These are phyloP conservation scores for Coniella lustricola DNA, from an alignment of 2,329 filamentous ascomycete genomes.

Conservation along the genomic window DNA sequence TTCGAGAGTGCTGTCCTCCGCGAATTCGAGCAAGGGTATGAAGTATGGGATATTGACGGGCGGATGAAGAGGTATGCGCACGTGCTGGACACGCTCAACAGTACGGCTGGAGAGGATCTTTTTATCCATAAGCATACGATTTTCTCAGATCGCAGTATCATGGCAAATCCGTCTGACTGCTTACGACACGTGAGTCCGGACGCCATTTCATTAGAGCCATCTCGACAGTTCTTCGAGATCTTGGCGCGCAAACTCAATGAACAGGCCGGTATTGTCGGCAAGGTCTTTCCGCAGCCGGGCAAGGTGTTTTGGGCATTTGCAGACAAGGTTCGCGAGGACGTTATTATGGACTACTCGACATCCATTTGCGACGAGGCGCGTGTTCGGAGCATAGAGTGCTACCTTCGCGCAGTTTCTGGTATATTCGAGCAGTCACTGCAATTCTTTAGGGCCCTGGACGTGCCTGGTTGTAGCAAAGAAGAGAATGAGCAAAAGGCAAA, in stretches of 20 bases:
- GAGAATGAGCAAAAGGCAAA: constrained; percentile 60
- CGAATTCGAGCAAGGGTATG: constrained; percentile 91
- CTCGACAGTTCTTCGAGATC: constrained; percentile 70
- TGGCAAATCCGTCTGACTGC: constrained; percentile 74
- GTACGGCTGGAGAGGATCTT: constrained; percentile 68
- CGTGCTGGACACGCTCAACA: constrained; percentile 76
- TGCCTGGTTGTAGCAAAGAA: constrained; percentile 55
- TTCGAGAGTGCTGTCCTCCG: constrained; percentile 87
- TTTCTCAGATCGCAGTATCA: constrained; percentile 63
- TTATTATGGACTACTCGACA: constrained; percentile 80
- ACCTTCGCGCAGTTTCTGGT: constrained; percentile 79
- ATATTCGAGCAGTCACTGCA: constrained; percentile 80
- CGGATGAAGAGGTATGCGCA: constrained; percentile 84
- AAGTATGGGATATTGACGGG: constrained; percentile 80
- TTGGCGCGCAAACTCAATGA: constrained; percentile 73
- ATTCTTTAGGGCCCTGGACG: constrained; percentile 64
- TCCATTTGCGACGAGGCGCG: constrained; percentile 83
- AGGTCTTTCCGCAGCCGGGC: constrained; percentile 68
- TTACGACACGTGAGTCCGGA: constrained; percentile 60
- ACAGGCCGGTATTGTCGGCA: constrained; percentile 69
- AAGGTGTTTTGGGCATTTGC: constrained; percentile 72
- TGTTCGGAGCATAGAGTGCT: constrained; percentile 64
- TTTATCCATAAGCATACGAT: constrained; percentile 87
- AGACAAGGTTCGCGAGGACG: constrained; percentile 74
- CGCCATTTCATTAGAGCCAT: constrained; percentile 71